Conservation (phyloP, 2,329 filamentous ascomycete species). For the Calonectria montana region DNA sequence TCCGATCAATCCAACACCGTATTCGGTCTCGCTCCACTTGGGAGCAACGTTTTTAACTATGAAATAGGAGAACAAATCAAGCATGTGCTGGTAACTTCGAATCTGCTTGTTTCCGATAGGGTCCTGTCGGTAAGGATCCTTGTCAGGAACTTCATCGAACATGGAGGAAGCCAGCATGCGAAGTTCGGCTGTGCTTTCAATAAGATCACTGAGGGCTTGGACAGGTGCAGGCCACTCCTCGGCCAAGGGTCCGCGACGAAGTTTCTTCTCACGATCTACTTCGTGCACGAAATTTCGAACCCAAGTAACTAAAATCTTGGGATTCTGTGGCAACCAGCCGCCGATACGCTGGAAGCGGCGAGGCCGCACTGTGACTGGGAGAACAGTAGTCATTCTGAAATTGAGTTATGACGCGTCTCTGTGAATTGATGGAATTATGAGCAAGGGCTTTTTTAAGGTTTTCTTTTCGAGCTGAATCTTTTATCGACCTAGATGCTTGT, state of each 20-base stretch:
- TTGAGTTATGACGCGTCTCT: neutral
- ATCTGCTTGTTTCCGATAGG: conserved; percentile 12
- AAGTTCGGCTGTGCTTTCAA: conserved; percentile 21
- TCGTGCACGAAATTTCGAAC: neutral
- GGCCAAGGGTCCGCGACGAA: neutral
- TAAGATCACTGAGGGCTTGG: neutral
- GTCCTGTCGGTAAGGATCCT: conserved; percentile 32
- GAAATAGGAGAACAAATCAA: neutral
- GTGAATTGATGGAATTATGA: neutral
- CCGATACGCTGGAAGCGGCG: neutral
- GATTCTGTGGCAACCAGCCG: neutral
- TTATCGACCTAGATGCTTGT: neutral
- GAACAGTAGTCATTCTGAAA: neutral
- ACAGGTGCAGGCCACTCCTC: neutral
- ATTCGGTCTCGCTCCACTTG: neutral
- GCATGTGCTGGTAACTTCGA: neutral
- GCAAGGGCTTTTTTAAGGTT: neutral
- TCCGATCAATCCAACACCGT: conserved; percentile 55
- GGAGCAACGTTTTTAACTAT: neutral
- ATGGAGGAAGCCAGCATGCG: conserved; percentile 36
- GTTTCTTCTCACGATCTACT: neutral
- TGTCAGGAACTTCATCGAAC: conserved; percentile 35
- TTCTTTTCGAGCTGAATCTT: neutral
- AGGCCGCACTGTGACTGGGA: neutral
- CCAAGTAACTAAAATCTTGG: neutral